Evolutionary conservation across 768 basidiomycete species (phyloP).

Genomic region (Leccinum fibrillosum): DNA sequence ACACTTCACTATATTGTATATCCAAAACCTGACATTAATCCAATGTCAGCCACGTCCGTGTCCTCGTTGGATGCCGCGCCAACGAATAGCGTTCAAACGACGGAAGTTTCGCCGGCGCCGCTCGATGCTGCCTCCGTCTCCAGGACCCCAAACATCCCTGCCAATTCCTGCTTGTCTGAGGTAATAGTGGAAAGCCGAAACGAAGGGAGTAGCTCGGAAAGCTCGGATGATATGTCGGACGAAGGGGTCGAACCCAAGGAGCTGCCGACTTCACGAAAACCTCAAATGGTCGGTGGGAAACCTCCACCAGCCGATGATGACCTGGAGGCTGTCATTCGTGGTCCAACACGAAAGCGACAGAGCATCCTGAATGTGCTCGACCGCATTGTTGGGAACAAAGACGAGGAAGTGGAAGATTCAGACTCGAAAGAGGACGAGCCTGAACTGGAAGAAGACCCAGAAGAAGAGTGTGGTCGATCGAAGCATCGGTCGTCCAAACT

Average conservation of each 20-base stretch:
- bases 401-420: slow-evolving; percentile 36
- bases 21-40: slow-evolving; percentile 9
- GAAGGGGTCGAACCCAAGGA: slow-evolving; percentile 16
- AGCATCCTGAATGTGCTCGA: slow-evolving; percentile 28
- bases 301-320: slow-evolving; percentile 18
- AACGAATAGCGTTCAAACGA: slow-evolving; percentile 1
- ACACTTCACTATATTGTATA: slow-evolving; percentile 1
- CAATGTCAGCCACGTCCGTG: slow-evolving; percentile 3
- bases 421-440: slow-evolving; percentile 41
- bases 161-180: slow-evolving; percentile 33
- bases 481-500: slow-evolving; percentile 33
- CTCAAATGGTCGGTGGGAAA: background rate
- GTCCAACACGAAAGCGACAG: slow-evolving; percentile 30
- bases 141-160: slow-evolving; percentile 24
- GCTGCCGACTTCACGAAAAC: background rate
- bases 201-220: slow-evolving; percentile 42
- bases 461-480: slow-evolving; percentile 31
- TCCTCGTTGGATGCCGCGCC: background rate
- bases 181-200: slow-evolving; percentile 34
- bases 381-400: slow-evolving; percentile 27
- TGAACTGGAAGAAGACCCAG: slow-evolving; percentile 40
- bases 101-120: background rate
- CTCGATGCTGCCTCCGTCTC: slow-evolving; percentile 4
- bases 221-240: slow-evolving; percentile 26
- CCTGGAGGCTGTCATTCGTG: slow-evolving; percentile 42